Conservation (phyloP, 805 yeast species). For the Candida berthetii region DNA sequence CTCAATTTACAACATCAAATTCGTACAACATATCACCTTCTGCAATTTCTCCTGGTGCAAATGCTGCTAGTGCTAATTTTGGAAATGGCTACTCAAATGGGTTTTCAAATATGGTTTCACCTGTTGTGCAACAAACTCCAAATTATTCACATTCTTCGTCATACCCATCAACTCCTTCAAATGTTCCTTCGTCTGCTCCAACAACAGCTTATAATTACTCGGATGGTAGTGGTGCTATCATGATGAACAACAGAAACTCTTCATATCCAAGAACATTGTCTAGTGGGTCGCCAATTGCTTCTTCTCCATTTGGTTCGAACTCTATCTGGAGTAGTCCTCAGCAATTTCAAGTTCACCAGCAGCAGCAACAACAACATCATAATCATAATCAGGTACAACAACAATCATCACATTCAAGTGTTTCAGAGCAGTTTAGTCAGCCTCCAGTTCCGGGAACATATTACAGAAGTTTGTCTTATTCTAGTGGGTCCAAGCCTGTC, state of each 20-base stretch:
- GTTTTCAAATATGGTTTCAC: neutral
- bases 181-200: neutral
- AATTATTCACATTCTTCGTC: neutral
- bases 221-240: neutral
- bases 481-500: neutral
- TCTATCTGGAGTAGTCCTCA: slow-evolving; percentile 1
- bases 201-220: neutral
- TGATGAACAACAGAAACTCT: neutral
- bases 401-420: neutral
- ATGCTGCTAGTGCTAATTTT: too few relatives aligned
- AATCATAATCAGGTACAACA: neutral
- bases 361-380: neutral
- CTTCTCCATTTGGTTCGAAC: slow-evolving; percentile 1
- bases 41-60: neutral
- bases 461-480: slow-evolving; percentile 1
- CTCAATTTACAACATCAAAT: neutral
- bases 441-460: neutral
- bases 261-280: neutral
- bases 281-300: neutral
- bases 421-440: neutral
- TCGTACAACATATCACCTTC: neutral
- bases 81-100: neutral
- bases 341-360: neutral
- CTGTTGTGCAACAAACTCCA: neutral
- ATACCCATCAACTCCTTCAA: neutral